These are phyloP conservation scores for Phytopythium sindhum DNA, from an alignment of 352 stramenopile species.

Conservation along the genomic window DNA sequence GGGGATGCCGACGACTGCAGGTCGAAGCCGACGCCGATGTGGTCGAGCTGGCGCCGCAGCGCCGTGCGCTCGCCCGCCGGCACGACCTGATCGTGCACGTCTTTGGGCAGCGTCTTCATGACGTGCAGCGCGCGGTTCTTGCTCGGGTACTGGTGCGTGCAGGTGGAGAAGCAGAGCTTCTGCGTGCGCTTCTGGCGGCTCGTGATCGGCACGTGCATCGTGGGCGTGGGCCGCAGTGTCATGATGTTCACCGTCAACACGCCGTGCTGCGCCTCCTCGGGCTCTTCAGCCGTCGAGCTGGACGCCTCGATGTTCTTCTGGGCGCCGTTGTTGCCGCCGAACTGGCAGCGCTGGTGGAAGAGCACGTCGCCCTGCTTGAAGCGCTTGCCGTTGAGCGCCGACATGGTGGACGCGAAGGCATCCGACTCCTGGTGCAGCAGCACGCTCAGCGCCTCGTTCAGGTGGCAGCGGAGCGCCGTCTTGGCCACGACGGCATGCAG, in stretches of 20 bases:
- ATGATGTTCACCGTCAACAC: constrained; percentile 35
- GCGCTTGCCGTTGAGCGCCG: constrained; percentile 39
- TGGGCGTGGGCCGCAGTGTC: constrained; percentile 25
- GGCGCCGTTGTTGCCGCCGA: constrained; percentile 11
- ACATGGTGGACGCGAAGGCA: constrained; percentile 46
- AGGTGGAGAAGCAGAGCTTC: constrained; percentile 50
- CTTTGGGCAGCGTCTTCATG: constrained; percentile 56
- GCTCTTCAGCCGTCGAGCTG: not conserved
- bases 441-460: constrained; percentile 66
- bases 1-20: constrained; percentile 27
- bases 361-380: constrained; percentile 49
- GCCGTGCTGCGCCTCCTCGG: constrained; percentile 14
- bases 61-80: constrained; percentile 31
- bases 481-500: constrained; percentile 48
- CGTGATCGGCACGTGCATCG: constrained; percentile 25
- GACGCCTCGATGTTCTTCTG: constrained; percentile 3
- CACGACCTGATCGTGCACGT: constrained; percentile 54
- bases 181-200: constrained; percentile 41
- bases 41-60: constrained; percentile 38
- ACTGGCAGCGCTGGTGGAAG: constrained; percentile 36
- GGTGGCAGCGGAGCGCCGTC: constrained; percentile 45
- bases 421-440: constrained; percentile 39
- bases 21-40: constrained; percentile 53
- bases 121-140: constrained; percentile 50
- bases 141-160: constrained; percentile 36